Evolutionary conservation across 495 filamentous ascomycete species (phyloP), one percentile per base, ranked within the genome.

Genomic region (Bryoglossum gracile): DNA sequence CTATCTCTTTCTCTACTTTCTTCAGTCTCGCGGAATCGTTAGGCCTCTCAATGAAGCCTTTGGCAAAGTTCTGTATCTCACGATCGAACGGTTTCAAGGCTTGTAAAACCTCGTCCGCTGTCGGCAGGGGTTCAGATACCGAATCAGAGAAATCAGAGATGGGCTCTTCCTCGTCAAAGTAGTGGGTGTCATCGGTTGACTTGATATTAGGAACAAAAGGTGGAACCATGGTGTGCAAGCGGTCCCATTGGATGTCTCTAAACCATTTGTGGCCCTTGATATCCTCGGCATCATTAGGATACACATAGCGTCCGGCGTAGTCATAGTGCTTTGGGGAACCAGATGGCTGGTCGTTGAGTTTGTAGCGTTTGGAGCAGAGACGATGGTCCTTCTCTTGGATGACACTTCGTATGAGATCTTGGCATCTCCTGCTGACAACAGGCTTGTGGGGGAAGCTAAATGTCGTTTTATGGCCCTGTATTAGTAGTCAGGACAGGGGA

Each of bases 161-260:
- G n/a, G 78, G 68, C 30, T 82, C 81, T 52, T 83, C 82, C 43
- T 91, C 84, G 43, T 94, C 85, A 53, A 95, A 95, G 61, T 94
- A 95, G 48, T 85, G 82, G 10, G 89, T 95, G 54, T 95, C 88
- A 49, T 91, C 88, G 57, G 75, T 72, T 19, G 72, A 68, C 25
- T 69, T 73, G 24, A 94, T 80, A 18, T 63, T 63, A 32, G 91
- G 91, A 4, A 94, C 70, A 52, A 87, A 84, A 3, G 89, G 91
- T 9, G 91, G 88, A 26, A 69, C 63, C 42, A 75, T 71, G 13
- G 76, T 59, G 57, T 90, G 87, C 22, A 87, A 65, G 0, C 71
- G 68, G 19, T 82, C 78, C 86, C 86, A 90, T 13, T 71, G 70
- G 21, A 85, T 76, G 10, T 73, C 73, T 48, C 69, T 68, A 62